Percentiles rank a stretch among this genome's conserved stretches.
phyloP scores from a whole-genome alignment of 768 basidiomycete genomes.

The Kwoniella dendrophila region DNA sequence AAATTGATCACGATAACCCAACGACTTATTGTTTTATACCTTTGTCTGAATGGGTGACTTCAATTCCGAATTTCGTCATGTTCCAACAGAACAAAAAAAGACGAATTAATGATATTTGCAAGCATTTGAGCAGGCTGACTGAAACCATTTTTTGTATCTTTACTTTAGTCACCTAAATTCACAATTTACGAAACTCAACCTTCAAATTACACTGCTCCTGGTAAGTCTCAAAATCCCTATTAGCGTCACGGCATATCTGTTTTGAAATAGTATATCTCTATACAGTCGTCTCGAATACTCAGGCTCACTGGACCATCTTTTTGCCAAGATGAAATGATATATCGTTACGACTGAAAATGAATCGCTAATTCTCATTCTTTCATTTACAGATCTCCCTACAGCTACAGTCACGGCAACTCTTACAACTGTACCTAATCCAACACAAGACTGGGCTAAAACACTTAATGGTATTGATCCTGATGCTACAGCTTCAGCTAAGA shows the following conservation, averaged over 20 bases:
- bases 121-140: background rate
- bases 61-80: background rate
- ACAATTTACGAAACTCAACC: constrained; percentile 44
- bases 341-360: too few species aligned
- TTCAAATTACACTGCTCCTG: constrained; percentile 45
- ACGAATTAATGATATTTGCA: background rate
- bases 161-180: constrained; percentile 45
- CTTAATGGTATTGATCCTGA: constrained; percentile 51
- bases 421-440: constrained; percentile 48
- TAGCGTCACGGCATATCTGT: too few species aligned
- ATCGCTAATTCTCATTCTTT: too few species aligned
- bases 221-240: constrained; percentile 14
- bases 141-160: background rate
- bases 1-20: too few species aligned
- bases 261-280: too few species aligned
- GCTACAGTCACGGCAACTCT: constrained; percentile 49
- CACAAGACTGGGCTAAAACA: constrained; percentile 51
- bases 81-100: too few species aligned
- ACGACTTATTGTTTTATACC: background rate
- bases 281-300: too few species aligned
- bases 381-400: constrained; percentile 34
- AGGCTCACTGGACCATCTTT: too few species aligned
- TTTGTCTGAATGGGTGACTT: background rate
- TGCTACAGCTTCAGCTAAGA: constrained; percentile 31
- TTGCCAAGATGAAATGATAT: too few species aligned